Conservation (phyloP, 2,329 filamentous ascomycete species). For the Penicillium brasilianum region DNA sequence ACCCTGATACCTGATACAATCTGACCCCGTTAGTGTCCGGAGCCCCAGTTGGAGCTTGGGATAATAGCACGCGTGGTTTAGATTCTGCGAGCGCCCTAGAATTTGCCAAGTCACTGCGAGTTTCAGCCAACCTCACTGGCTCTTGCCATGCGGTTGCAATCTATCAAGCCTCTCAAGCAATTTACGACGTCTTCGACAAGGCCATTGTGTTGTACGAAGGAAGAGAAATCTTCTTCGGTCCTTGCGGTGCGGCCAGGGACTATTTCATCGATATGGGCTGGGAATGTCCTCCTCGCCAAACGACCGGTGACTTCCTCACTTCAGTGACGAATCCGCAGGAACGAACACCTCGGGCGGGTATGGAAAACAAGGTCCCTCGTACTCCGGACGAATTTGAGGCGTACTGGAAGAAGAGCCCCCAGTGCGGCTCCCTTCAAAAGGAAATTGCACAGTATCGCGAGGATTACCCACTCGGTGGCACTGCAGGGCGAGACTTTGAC, state of each 20-base stretch:
- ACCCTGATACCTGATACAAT: not conserved
- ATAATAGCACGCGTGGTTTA: constrained; percentile 58
- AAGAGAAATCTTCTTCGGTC: constrained; percentile 76
- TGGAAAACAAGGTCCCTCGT: constrained; percentile 65
- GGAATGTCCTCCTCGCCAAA: constrained; percentile 69
- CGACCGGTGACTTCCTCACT: constrained; percentile 72
- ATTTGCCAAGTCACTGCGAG: constrained; percentile 60
- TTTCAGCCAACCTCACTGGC: constrained; percentile 56
- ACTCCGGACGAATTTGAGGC: constrained; percentile 70
- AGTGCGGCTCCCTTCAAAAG: constrained; percentile 38
- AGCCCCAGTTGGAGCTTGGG: constrained; percentile 48
- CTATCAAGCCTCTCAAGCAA: constrained; percentile 59
- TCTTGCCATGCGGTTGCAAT: constrained; percentile 62
- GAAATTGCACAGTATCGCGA: constrained; percentile 43
- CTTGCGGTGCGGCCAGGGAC: constrained; percentile 60
- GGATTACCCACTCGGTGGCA: constrained; percentile 40
- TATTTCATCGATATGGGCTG: constrained; percentile 75
- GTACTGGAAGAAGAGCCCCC: constrained; percentile 51
- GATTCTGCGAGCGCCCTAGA: constrained; percentile 64
- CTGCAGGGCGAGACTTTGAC: constrained; percentile 38
- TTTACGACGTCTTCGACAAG: constrained; percentile 73
- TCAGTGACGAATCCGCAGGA: constrained; percentile 69
- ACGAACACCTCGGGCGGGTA: constrained; percentile 60
- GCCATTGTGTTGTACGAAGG: constrained; percentile 76
- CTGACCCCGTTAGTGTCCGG: constrained; percentile 36